These are phyloP conservation scores for Udeniomyces megalosporus DNA, from an alignment of 768 basidiomycete genomes.

Conservation along the genomic window DNA sequence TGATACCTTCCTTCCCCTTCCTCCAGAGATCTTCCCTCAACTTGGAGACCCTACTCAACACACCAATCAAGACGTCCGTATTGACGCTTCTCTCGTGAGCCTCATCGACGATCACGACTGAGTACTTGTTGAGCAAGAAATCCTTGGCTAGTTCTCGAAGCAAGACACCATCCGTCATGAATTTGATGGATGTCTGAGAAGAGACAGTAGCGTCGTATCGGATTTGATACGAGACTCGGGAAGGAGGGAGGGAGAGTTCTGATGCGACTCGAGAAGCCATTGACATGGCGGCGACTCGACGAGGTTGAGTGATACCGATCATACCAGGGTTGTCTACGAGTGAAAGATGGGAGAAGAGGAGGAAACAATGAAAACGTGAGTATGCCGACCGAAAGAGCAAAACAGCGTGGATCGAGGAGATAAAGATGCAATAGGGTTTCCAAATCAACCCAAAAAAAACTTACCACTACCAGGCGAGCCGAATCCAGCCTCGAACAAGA, in stretches of 20 bases:
- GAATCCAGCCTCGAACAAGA: slow-evolving; percentile 93
- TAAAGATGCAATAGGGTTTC: not conserved
- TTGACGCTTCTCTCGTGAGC: slow-evolving; percentile 97
- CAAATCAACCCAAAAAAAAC: no score
- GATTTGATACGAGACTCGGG: slow-evolving; percentile 85
- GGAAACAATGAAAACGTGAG: not conserved
- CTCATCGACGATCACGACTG: slow-evolving; percentile 89
- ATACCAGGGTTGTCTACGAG: slow-evolving; percentile 80
- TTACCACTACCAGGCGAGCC: slow-evolving; percentile 65
- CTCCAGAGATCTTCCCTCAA: slow-evolving; percentile 77
- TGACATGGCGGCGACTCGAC: slow-evolving; percentile 91
- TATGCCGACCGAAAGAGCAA: not conserved
- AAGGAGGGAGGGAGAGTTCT: slow-evolving; percentile 65
- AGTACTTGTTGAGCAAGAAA: slow-evolving; percentile 85
- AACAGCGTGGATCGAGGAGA: not conserved
- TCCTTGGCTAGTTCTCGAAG: slow-evolving; percentile 81
- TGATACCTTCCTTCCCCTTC: slow-evolving; percentile 47
- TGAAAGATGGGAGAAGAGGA: not conserved
- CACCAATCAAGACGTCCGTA: slow-evolving; percentile 91
- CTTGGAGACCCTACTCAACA: slow-evolving; percentile 81
- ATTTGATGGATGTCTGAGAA: slow-evolving; percentile 80
- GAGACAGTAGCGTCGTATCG: slow-evolving; percentile 92
- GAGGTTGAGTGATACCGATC: slow-evolving; percentile 93
- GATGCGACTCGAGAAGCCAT: slow-evolving; percentile 86
- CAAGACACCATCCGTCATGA: slow-evolving; percentile 98